Evolutionary conservation across 176 grass and related monocot species (phyloP).

Genomic region (Triticum aestivum): IWGSC_CS_RefSeq_v2.1 NC_057814.1:494047025-494047524

Average conservation of each 20-base stretch:
- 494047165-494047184: not conserved
- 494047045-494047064: not conserved
- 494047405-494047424: not conserved
- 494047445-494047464: not conserved
- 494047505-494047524: slow-evolving; percentile 7
- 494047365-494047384: not conserved
- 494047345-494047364: not conserved
- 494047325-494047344: not conserved
- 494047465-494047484: not conserved
- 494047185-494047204: not conserved
- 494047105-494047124: not conserved
- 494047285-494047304: not conserved
- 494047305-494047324: not conserved
- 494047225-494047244: not conserved
- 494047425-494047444: slow-evolving; percentile 1
- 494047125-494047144: not conserved
- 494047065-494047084: not conserved
- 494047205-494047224: not conserved
- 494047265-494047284: not conserved
- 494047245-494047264: not conserved
- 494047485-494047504: not conserved
- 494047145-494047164: not conserved
- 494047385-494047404: not conserved
- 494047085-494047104: not conserved
- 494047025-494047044: not conserved